Base-by-base conservation (phyloP, 2,329 filamentous ascomycete species). In the Penicillium sp. region DNA sequence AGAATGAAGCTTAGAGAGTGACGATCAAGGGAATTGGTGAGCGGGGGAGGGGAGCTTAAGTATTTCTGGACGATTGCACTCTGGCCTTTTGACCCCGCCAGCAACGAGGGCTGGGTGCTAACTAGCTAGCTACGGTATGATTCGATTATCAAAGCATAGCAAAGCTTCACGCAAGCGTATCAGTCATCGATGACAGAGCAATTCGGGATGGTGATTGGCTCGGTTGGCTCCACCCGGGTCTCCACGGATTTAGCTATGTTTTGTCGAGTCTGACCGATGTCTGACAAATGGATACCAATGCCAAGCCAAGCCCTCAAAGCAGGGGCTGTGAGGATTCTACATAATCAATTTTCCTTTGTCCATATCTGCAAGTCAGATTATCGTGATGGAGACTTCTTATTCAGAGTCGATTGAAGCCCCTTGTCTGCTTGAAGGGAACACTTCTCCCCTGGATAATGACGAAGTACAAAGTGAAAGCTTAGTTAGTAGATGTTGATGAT, bases 241-340 rank as follows among this genome's bases (percentile, higher is more conserved):
- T 61, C 59, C 35, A 53, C 55, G 61, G 61, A 17, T 62, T 59
- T 53, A 24, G n/a, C 22, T 17, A 19, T 24, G 49, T 50, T 72
- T 72, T 66, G 68, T 65, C 53, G 60, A 70, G 65, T 74, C 73
- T 76, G 69, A 76, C 72, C 56, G 70, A 76, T 67, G 37, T 64
- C 67, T 76, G 73, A 75, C 74, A 76, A 76, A 76, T 72, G 57
- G n/a, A 33, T 22, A 35, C 17, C 44, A 44, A 9, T 17, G 44
- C 55, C 50, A 40, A 33, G 38, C 30, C 30, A 33, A 33, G 30
- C 30, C 12, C 4, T 33, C 9, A 33, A 30, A 6, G 30, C 30
- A 33, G 30, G 30, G 30, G 6, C 9, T 2, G 30, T 33, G 12
- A 33, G 30, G 30, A 33, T 33, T 33, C 30, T 33, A 30, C 8